Evolutionary conservation across 2,329 filamentous ascomycete species (phyloP).

Genomic region (Arthrobotrys sphaeroides): DNA sequence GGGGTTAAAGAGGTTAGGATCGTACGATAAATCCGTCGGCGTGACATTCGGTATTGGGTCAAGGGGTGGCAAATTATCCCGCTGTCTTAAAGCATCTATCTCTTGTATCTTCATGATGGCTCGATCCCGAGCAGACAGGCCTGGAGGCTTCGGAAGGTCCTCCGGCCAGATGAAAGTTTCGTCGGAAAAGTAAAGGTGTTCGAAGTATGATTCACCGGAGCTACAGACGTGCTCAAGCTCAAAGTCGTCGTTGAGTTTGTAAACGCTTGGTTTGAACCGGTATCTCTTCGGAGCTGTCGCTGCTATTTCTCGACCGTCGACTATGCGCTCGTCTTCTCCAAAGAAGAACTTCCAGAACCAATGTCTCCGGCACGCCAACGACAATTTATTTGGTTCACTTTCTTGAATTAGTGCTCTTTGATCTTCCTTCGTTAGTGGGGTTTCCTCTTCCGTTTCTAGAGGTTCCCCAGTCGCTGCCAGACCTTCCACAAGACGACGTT

Average conservation of each 20-base stretch:
- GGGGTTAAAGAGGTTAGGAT: not conserved
- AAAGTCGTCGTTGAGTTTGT: conserved; percentile 16
- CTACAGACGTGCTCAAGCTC: conserved; percentile 23
- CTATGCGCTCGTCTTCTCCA: conserved; percentile 25
- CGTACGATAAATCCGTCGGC: not conserved
- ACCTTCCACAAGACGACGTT: not conserved
- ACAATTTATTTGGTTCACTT: not conserved
- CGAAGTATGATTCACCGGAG: conserved; percentile 28
- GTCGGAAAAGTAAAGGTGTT: conserved; percentile 39
- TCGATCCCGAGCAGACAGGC: conserved; percentile 32
- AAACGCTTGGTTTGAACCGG: conserved; percentile 3
- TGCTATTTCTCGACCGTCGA: conserved; percentile 1
- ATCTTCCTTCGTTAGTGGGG: no score
- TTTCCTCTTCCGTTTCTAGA: not conserved
- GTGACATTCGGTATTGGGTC: not conserved
- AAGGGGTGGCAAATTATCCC: not conserved
- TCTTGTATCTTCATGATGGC: conserved; percentile 15
- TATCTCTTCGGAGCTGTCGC: not conserved
- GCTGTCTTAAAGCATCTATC: conserved; percentile 6
- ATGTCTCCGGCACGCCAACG: not conserved
- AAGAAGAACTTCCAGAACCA: conserved; percentile 40
- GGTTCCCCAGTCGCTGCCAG: not conserved
- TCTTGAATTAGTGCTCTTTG: not conserved
- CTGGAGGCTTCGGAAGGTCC: conserved; percentile 21
- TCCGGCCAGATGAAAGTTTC: conserved; percentile 35